These are phyloP conservation scores for Hanseniaspora hatyaiensis DNA, from an alignment of 805 yeast genomes.

Conservation along the genomic window DNA sequence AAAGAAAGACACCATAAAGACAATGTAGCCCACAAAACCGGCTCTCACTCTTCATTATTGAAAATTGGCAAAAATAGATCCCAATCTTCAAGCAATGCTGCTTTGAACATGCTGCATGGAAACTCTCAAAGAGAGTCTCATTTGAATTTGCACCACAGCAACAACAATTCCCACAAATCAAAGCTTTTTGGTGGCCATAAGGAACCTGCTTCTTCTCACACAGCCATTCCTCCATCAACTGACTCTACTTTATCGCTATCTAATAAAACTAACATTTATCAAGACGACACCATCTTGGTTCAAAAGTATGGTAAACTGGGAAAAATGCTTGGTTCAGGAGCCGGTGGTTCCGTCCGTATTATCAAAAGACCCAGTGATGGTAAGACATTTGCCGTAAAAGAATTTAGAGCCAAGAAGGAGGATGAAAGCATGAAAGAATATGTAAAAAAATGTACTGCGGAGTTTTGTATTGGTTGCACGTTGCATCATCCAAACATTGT, in stretches of 20 bases:
- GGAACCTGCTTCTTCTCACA: constrained; percentile 19
- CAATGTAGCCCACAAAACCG: constrained; percentile 2
- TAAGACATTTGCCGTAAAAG: constrained; percentile 71
- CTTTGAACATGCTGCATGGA: background rate
- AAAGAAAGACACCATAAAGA: constrained; percentile 7
- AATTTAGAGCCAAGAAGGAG: constrained; percentile 59
- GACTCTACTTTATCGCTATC: constrained; percentile 28
- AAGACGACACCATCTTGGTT: constrained; percentile 41
- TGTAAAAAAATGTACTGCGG: constrained; percentile 81
- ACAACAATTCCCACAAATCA: background rate
- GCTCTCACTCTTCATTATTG: constrained; percentile 8
- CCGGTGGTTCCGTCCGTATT: constrained; percentile 76
- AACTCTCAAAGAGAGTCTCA: background rate
- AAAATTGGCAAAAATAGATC: constrained; percentile 14
- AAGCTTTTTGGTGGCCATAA: constrained; percentile 21
- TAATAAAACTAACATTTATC: constrained; percentile 32
- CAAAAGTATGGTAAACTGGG: constrained; percentile 64
- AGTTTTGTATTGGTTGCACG: constrained; percentile 74
- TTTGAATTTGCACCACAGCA: background rate
- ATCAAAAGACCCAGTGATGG: constrained; percentile 57
- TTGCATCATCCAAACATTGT: constrained; percentile 72
- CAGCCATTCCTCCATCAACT: constrained; percentile 30
- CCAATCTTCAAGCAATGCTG: background rate
- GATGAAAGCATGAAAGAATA: constrained; percentile 65
- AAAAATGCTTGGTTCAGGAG: constrained; percentile 70